Evolutionary conservation across 2,329 filamentous ascomycete species (phyloP), one percentile per base, ranked within the genome.

Genomic region (Fusarium zealandicum): DNA sequence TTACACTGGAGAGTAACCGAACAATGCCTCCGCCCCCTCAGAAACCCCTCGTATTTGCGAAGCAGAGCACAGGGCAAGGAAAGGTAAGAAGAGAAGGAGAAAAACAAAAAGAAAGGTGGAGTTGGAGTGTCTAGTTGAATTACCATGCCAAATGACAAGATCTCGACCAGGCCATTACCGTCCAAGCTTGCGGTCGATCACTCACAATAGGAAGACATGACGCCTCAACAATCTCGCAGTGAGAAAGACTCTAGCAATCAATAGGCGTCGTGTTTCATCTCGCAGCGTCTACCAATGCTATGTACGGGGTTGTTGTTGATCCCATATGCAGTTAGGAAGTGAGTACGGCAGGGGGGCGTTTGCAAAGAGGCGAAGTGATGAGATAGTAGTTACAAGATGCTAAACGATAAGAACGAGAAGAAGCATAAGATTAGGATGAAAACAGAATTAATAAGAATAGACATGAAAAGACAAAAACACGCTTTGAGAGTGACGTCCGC

Each of bases 391-490:
- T n/a, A 25, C 22, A 25, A 5, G 7, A 25, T 8, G 4, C 7
- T 7, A 4, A 22, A 22, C 7, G 20, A 22, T 7, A 7, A 22
- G 20, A 22, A 22, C 5, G 20, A 22, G 20, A 25, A 25, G 9
- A 9, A 9, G 7, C 22, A 25, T 2, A 25, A 5, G 22, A 25
- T 25, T 35, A 46, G 40, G 30, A 28, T 13, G 33, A 35, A 14
- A 36, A 17, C 35, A 37, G 25, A 16, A 28, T 44, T 22, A 40
- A 41, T 46, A 27, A 48, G 46, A 50, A 59, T 62, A 51, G 49
- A 43, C n/a, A n/a, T n/a, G n/a, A 46, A 47, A 55, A 51, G 10
- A 48, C 31, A 52, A 38, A 36, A 52, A 59, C 45, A 63, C 43
- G 49, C 49, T 59, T 54, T 28, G 37, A 42, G 44, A 18, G 36